Evolutionary conservation across 257 asterid genomes (phyloP), one percentile per base, ranked within the genome.

Genomic region (Fraxinus anomala): DNA sequence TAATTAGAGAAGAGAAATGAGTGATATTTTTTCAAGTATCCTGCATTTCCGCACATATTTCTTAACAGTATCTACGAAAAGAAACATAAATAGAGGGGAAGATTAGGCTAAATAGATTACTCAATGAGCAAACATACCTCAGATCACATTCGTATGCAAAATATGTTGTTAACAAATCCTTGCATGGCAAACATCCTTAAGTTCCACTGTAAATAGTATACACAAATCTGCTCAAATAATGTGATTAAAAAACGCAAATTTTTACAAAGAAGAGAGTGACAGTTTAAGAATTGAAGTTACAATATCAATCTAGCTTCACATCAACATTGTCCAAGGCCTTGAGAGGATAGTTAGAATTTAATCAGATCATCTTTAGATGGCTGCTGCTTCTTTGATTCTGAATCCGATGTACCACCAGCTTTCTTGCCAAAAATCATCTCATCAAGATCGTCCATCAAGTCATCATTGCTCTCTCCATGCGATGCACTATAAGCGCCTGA

Each of bases 361-460:
- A 96, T 96, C 65, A 96, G 92, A 84, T 96, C 99, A 77, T 93
- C 97, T 83, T 93, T 91, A 6, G 89, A 42, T 42, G 96, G 59
- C 81, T 85, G 91, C 85, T 84, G 88, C 80, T 91, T 92, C 94
- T 92, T 91, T 40, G 86, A 21, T 76, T 87, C 92, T 11, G 89
- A 77, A 73, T 83, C 94, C 13, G 97, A 89, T 6, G 69, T 13
- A 72, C 91, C 87, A 1, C 90, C 92, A 0, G 87, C 74, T 84
- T 88, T 91, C 96, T 84, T 92, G 37, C 99, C 99, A 36, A 96
- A 96, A 40, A 96, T 96, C 99, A 96, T 93, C 91, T 96, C 98
- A 72, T 96, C 99, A 9, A 96, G 97, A 85, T 96, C 99, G 82
- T 93, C 92, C 97, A 93, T 86, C 98, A 93, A 87, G 19, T 93